These are phyloP conservation scores for Acanthamoeba royreba DNA, from an alignment of 208 protist species.

Conservation along the genomic window DNA sequence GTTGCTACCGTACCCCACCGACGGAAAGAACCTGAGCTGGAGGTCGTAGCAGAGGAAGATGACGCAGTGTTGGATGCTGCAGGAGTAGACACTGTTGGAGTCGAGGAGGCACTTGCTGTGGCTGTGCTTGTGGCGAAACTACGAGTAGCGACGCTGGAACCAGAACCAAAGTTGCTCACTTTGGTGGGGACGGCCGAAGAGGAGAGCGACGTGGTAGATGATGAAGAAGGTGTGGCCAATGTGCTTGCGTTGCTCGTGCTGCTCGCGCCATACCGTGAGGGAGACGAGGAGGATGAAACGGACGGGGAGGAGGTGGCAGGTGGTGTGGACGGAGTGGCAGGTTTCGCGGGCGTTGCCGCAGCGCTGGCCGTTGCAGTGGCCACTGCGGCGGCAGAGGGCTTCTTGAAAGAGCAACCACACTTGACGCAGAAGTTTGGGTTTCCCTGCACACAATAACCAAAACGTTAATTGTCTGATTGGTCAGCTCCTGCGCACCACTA, in stretches of 20 bases:
- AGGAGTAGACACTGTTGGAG: not conserved
- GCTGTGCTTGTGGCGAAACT: not conserved
- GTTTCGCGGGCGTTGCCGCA: not conserved
- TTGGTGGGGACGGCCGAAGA: not conserved
- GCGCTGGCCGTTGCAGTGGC: not conserved
- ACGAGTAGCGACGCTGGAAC: too few relatives aligned
- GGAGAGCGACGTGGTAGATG: not conserved
- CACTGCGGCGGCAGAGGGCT: not conserved
- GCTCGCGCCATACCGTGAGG: not conserved
- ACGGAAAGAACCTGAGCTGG: not conserved
- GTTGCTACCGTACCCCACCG: not conserved
- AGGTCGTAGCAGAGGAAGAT: not conserved
- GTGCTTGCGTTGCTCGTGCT: not conserved
- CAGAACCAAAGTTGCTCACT: too few relatives aligned
- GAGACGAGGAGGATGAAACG: not conserved
- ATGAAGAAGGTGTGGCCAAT: not conserved
- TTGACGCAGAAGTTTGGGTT: constrained; percentile 23
- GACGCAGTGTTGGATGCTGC: not conserved
- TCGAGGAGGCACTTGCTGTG: not conserved
- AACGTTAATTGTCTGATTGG: too few relatives aligned
- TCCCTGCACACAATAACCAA: not conserved
- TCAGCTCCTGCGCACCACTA: too few relatives aligned
- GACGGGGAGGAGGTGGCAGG: not conserved
- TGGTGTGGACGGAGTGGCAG: not conserved
- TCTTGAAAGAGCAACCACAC: constrained; percentile 5